Base-by-base conservation (phyloP, 1,284 basidiomycete genomes). In the Salmacisia buchloeana region DNA sequence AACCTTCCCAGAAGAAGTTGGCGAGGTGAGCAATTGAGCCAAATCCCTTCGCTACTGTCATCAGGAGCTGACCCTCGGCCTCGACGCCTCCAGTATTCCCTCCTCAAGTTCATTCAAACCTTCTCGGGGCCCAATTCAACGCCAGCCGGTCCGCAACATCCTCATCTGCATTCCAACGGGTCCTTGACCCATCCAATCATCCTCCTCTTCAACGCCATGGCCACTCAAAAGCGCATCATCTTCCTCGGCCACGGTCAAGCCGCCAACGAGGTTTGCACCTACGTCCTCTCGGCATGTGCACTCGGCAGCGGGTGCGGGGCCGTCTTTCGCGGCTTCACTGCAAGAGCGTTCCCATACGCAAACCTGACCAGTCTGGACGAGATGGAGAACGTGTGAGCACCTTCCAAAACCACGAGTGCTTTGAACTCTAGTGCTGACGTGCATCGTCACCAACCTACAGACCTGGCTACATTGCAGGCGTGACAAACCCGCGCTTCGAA, bases 401-500 rank as follows among this genome's bases (percentile, higher is more conserved):
- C 7, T 27, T 38, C 9, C 25, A 27, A n/a, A n/a, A n/a, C n/a
- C n/a, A n/a, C n/a, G n/a, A n/a, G n/a, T n/a, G n/a, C n/a, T n/a
- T n/a, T n/a, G n/a, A n/a, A n/a, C n/a, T n/a, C n/a, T n/a, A 3
- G 21, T 1, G 1, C 29, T 25, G 23, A 18, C 21, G 21, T 21
- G 18, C 36, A 9, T 18, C 36, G 36, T 46, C 3, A 25, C 23
- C 43, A 54, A 27, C 21, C 46, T 58, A 23, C 66, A 91, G 90
- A 57, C 87, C 89, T 3, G 92, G 90, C 12, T 98, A 89, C 79
- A 92, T 98, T 62, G 94, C 93, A 4, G 94, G 94, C 2, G 93
- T 97, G 1, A 94, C 91, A 2, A 97, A 98, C 76, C 94, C 94
- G 1, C 91, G 94, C 34, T 97, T 97, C 78, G 91, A 94, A 74